Percentiles rank a stretch among this genome's conserved stretches.
phyloP scores from a whole-genome alignment of 192 early-diverging fungal species.

The Backusella westeae region DNA sequence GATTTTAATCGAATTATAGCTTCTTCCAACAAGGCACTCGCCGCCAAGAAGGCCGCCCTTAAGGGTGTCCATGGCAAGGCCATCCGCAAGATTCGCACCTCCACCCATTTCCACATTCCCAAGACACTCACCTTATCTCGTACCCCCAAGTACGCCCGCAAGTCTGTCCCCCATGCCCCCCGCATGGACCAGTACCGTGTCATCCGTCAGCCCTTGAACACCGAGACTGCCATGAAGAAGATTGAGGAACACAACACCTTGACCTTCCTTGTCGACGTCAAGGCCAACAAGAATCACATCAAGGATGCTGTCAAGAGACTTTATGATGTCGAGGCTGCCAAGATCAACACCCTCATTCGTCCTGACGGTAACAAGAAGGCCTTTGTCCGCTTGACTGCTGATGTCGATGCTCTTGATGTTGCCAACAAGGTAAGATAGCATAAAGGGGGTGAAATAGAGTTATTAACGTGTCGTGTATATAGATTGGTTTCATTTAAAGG shows the following conservation, averaged over 20 bases:
- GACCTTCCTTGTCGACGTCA: too few species aligned
- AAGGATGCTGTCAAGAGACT: too few species aligned
- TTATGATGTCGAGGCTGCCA: too few species aligned
- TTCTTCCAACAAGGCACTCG: constrained; percentile 77
- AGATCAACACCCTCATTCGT: too few species aligned
- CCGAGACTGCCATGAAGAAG: too few species aligned
- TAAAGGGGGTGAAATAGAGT: background rate
- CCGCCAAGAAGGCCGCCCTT: constrained; percentile 96
- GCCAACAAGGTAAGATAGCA: constrained; percentile 75
- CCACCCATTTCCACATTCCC: constrained; percentile 91
- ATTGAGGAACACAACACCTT: too few species aligned
- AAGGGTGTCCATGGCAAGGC: constrained; percentile 88
- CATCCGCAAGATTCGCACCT: constrained; percentile 86
- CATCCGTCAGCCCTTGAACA: too few species aligned
- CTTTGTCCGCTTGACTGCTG: too few species aligned
- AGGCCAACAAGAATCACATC: too few species aligned
- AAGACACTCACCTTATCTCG: constrained; percentile 91
- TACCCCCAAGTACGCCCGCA: constrained; percentile 90
- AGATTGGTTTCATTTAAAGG: constrained; percentile 56
- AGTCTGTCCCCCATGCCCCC: constrained; percentile 66
- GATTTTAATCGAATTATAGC: background rate
- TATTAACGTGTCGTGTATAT: background rate
- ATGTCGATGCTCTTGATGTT: constrained; percentile 57
- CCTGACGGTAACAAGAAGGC: too few species aligned
- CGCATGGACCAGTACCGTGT: too few species aligned